Evolutionary conservation across 192 early-diverging fungal species (phyloP).

Genomic region (Pilaira anomala): DNA sequence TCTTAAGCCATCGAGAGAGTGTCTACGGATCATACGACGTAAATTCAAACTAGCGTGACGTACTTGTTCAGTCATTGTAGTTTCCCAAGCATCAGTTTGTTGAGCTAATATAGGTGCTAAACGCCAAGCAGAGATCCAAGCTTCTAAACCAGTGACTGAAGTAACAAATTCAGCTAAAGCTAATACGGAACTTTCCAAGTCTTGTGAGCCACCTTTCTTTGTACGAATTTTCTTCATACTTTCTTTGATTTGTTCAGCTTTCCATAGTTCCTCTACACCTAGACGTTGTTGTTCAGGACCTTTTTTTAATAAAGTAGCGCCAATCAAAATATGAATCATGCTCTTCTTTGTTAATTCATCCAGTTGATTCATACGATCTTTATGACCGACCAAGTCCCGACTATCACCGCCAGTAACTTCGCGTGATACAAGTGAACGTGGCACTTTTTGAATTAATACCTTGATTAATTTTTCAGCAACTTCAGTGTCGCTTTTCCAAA

Average conservation of each 20-base stretch:
- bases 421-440: slow-evolving; percentile 12
- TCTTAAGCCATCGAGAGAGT: slow-evolving; percentile 17
- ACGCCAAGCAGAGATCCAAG: slow-evolving; percentile 29
- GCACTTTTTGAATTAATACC: slow-evolving; percentile 13
- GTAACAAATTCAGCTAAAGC: slow-evolving; percentile 32
- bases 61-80: background rate
- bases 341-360: slow-evolving; percentile 24
- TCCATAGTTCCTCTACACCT: slow-evolving; percentile 23
- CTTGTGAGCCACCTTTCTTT: background rate
- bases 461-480: slow-evolving; percentile 13
- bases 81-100: slow-evolving; percentile 9
- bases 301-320: slow-evolving; percentile 19
- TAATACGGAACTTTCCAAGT: slow-evolving; percentile 19
- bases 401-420: background rate
- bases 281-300: slow-evolving; percentile 8
- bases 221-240: slow-evolving; percentile 11
- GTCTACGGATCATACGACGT: slow-evolving; percentile 29
- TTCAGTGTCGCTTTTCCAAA: slow-evolving; percentile 29
- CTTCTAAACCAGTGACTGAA: slow-evolving; percentile 24
- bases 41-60: slow-evolving; percentile 6
- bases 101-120: background rate
- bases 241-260: slow-evolving; percentile 21
- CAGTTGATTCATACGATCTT: slow-evolving; percentile 10
- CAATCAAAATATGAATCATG: slow-evolving; percentile 27
- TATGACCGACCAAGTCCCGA: slow-evolving; percentile 10